Evolutionary conservation across 2,329 filamentous ascomycete species (phyloP).

Genomic region (Aspergillus flavus): DNA sequence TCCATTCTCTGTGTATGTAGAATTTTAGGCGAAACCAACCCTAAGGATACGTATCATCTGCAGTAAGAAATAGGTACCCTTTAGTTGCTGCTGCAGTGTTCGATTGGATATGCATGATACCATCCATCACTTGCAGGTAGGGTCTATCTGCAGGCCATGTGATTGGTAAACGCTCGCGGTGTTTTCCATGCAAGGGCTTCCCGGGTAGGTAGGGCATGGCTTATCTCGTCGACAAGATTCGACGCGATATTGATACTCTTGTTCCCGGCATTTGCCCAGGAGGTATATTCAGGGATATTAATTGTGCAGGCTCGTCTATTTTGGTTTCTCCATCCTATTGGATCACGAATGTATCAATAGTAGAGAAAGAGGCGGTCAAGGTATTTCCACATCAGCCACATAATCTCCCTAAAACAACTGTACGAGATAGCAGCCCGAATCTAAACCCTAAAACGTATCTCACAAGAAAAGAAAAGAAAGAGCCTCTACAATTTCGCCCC

Average conservation of each 20-base stretch:
- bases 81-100: neutral
- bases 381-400: neutral
- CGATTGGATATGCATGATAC: neutral
- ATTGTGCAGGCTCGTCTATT: neutral
- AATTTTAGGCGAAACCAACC: neutral
- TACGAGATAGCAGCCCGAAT: neutral
- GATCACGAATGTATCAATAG: neutral
- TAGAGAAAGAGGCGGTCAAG: neutral
- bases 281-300: neutral
- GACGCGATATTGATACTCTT: neutral
- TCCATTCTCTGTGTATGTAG: neutral
- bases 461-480: neutral
- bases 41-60: neutral
- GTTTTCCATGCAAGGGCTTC: neutral
- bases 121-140: neutral
- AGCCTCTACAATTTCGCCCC: slow-evolving; percentile 31
- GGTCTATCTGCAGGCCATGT: neutral
- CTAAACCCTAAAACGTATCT: neutral
- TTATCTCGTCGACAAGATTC: neutral
- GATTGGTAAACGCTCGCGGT: neutral
- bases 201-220: neutral
- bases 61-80: neutral
- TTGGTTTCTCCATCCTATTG: neutral
- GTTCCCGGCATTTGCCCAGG: neutral
- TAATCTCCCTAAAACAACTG: neutral